Percentiles rank a stretch among this genome's conserved stretches.
Evolutionary conservation across 495 filamentous ascomycete species (phyloP).

Genomic region (Cudoniella acicularis): DNA sequence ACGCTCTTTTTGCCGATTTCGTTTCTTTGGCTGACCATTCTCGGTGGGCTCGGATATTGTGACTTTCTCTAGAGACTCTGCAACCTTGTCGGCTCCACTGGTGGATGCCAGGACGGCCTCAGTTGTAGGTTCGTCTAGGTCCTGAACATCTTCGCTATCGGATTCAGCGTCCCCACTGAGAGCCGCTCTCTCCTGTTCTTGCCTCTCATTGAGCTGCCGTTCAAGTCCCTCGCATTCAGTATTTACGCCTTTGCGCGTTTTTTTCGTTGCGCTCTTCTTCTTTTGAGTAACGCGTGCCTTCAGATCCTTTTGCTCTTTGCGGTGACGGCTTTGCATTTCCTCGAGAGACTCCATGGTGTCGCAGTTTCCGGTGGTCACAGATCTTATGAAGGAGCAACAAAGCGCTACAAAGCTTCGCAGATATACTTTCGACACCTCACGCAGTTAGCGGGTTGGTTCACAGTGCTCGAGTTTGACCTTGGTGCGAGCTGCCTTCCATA

Average conservation of each 20-base stretch:
- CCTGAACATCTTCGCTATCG: slow-evolving; percentile 11
- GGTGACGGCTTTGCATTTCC: slow-evolving; percentile 71
- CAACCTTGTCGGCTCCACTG: slow-evolving; percentile 10
- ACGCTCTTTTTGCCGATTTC: slow-evolving; percentile 86
- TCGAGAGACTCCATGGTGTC: slow-evolving; percentile 57
- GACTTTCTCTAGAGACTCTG: slow-evolving; percentile 10
- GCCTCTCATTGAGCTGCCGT: slow-evolving; percentile 60
- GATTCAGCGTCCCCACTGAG: slow-evolving; percentile 17
- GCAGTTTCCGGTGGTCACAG: too few relatives aligned
- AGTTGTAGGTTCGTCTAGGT: slow-evolving; percentile 18
- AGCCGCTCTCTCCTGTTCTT: slow-evolving; percentile 60
- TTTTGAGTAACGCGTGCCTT: slow-evolving; percentile 83
- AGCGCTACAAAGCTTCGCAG: background rate
- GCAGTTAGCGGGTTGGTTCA: too few relatives aligned
- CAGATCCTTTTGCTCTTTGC: slow-evolving; percentile 85
- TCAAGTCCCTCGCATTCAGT: slow-evolving; percentile 78
- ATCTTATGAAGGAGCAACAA: background rate
- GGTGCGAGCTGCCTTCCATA: too few relatives aligned
- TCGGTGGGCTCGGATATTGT: slow-evolving; percentile 20
- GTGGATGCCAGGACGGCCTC: background rate
- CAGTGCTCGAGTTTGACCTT: too few relatives aligned
- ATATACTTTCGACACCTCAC: too few relatives aligned
- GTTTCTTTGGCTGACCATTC: slow-evolving; percentile 55
- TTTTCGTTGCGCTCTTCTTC: slow-evolving; percentile 94
- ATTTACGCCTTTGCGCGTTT: slow-evolving; percentile 85